These are phyloP conservation scores for Acer yangbiense DNA, from an alignment of 345 rosid genomes.

Conservation along the genomic window DNA sequence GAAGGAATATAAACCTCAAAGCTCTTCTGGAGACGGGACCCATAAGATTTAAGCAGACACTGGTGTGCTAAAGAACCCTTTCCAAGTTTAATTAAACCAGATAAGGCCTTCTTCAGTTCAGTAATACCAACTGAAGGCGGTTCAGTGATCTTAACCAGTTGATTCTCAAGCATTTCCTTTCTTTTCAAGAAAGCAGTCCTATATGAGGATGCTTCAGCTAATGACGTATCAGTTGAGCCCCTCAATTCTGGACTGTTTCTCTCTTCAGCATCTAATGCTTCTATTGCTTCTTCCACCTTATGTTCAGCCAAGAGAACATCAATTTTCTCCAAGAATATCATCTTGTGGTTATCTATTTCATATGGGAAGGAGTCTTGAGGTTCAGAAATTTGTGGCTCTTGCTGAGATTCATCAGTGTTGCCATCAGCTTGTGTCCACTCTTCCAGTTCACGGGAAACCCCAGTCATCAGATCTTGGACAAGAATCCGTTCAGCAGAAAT, in stretches of 20 bases:
- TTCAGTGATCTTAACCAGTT: conserved; percentile 63
- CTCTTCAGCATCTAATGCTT: conserved; percentile 73
- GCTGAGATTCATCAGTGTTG: conserved; percentile 36
- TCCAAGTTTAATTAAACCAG: conserved; percentile 73
- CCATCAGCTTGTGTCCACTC: conserved; percentile 57
- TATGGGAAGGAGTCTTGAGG: conserved; percentile 34
- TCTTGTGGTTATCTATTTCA: conserved; percentile 37
- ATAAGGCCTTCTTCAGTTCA: conserved; percentile 61
- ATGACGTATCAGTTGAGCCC: conserved; percentile 50
- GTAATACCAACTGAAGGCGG: conserved; percentile 55
- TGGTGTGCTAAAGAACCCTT: conserved; percentile 89
- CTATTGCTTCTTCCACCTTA: conserved; percentile 71
- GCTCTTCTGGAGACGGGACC: conserved; percentile 60
- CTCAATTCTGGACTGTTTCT: conserved; percentile 58
- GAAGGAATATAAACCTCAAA: conserved; percentile 75
- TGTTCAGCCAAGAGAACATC: conserved; percentile 92
- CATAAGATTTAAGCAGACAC: conserved; percentile 54
- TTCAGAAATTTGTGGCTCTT: conserved; percentile 35
- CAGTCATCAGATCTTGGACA: conserved; percentile 87
- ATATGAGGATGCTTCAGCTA: conserved; percentile 47
- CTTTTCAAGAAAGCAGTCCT: conserved; percentile 61
- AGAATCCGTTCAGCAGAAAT: conserved; percentile 84
- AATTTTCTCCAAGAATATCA: conserved; percentile 56
- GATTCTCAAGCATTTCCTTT: conserved; percentile 71
- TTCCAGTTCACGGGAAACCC: conserved; percentile 72